phyloP scores from a whole-genome alignment of 2,329 filamentous ascomycete species.

The Ceratocystis harringtonii region DNA sequence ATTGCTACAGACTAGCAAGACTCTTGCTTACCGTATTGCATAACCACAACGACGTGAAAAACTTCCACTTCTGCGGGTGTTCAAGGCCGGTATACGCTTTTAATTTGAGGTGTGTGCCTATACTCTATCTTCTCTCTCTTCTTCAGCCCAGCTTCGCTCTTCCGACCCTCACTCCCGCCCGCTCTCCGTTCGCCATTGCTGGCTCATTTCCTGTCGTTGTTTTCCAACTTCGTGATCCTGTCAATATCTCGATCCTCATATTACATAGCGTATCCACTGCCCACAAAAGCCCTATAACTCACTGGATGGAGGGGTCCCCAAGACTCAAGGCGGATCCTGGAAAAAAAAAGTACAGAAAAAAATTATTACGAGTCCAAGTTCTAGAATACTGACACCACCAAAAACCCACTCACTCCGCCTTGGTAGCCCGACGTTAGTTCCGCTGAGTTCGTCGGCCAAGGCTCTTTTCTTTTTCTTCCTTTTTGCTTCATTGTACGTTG shows the following conservation, averaged over 20 bases:
- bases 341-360: constrained; percentile 4
- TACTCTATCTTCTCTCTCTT: neutral
- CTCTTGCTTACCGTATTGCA: no score
- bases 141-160: neutral
- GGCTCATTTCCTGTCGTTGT: neutral
- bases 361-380: neutral
- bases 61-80: no score
- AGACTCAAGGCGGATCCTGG: neutral
- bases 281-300: constrained; percentile 3
- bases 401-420: neutral
- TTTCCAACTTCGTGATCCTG: neutral
- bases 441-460: neutral
- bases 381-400: constrained; percentile 2
- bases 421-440: neutral
- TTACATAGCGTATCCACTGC: constrained; percentile 6
- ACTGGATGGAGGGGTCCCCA: neutral
- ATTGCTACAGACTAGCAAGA: no score
- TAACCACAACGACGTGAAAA: no score
- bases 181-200: neutral
- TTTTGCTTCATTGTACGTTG: neutral
- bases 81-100: no score
- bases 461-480: neutral
- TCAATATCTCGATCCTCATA: constrained; percentile 2
- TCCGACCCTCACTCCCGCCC: neutral
- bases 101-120: neutral